phyloP scores from a whole-genome alignment of 2,329 filamentous ascomycete species.

The Leptodontidium sp. region DNA sequence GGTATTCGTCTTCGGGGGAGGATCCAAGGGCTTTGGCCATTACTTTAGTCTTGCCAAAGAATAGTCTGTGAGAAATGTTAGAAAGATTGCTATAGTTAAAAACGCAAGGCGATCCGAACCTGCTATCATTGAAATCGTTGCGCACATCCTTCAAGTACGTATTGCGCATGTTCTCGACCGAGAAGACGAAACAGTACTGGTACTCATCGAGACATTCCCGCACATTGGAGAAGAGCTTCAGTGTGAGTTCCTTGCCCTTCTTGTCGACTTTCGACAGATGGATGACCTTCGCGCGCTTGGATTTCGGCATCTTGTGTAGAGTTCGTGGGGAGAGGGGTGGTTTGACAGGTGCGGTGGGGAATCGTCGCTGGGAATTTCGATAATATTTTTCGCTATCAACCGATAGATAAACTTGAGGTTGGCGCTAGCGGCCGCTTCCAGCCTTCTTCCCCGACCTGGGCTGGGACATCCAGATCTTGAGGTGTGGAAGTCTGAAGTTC shows the following conservation, averaged over 20 bases:
- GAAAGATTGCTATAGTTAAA: too few relatives aligned
- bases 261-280: conserved; percentile 92
- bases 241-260: conserved; percentile 89
- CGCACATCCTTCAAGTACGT: conserved; percentile 93
- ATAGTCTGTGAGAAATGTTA: conserved; percentile 67
- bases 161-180: conserved; percentile 97
- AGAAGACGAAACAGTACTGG: conserved; percentile 92
- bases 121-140: conserved; percentile 82
- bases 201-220: conserved; percentile 86
- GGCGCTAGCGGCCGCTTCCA: conserved; percentile 7
- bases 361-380: neutral
- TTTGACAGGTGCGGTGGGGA: conserved; percentile 8
- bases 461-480: neutral
- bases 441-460: neutral
- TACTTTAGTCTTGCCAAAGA: conserved; percentile 99
- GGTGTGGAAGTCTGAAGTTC: too few relatives aligned
- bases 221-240: conserved; percentile 87
- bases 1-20: conserved; percentile 79
- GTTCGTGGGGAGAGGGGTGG: conserved; percentile 3
- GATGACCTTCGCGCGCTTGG: conserved; percentile 88
- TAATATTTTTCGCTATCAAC: neutral
- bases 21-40: conserved; percentile 94
- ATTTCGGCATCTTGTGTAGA: conserved; percentile 80
- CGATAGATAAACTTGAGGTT: conserved; percentile 12
- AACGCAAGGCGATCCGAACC: conserved; percentile 59